Evolutionary conservation across 345 rosid genomes (phyloP).

Genomic region (Adansonia digitata): DNA sequence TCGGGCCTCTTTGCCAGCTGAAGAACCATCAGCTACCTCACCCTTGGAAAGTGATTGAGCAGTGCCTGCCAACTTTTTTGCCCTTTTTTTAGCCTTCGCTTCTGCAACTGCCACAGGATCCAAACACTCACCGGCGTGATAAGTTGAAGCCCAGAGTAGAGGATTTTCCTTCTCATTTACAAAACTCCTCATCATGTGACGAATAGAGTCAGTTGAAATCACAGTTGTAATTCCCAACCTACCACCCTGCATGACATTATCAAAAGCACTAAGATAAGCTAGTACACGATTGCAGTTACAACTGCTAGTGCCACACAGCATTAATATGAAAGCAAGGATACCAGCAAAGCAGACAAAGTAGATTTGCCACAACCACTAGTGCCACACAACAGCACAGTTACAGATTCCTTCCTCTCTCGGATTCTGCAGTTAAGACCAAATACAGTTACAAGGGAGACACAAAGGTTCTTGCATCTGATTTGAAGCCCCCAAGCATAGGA

Average conservation of each 20-base stretch:
- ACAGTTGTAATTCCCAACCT: slow-evolving; percentile 94
- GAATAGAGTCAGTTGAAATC: slow-evolving; percentile 87
- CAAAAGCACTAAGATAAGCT: neutral
- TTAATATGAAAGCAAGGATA: slow-evolving; percentile 27
- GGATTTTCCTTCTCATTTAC: slow-evolving; percentile 90
- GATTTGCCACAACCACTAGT: slow-evolving; percentile 99
- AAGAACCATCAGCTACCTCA: slow-evolving; percentile 34
- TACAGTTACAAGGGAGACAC: neutral
- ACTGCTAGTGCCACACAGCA: neutral
- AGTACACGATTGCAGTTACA: neutral
- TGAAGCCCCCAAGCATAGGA: neutral
- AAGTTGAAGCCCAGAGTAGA: slow-evolving; percentile 97
- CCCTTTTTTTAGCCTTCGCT: slow-evolving; percentile 77
- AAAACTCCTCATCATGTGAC: slow-evolving; percentile 99
- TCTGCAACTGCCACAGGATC: slow-evolving; percentile 92
- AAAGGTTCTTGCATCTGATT: neutral
- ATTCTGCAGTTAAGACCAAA: slow-evolving; percentile 55
- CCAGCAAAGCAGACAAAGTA: slow-evolving; percentile 98
- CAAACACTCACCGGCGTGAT: slow-evolving; percentile 93
- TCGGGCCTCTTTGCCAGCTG: slow-evolving; percentile 35
- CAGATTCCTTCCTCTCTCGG: slow-evolving; percentile 96
- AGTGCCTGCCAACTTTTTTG: slow-evolving; percentile 53
- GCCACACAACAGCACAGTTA: slow-evolving; percentile 93
- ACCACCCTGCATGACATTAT: slow-evolving; percentile 38
- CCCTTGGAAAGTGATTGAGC: slow-evolving; percentile 38